phyloP scores from a whole-genome alignment of 331 rosid species.

The Malus hybrid region DNA sequence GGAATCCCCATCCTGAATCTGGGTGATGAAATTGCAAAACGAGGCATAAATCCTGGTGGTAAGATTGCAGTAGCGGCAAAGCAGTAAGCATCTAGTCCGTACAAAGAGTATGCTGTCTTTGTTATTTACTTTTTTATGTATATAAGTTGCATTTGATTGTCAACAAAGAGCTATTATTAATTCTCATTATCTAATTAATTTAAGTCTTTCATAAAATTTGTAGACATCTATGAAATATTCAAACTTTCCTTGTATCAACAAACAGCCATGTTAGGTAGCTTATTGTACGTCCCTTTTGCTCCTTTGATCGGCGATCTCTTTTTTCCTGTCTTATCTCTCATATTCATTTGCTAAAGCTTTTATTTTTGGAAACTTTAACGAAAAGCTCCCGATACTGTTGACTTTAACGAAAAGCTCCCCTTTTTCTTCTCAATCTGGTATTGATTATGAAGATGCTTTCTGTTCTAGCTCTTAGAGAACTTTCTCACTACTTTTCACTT shows the following conservation, averaged over 20 bases:
- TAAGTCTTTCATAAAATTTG: too few species aligned
- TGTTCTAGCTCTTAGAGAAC: background rate
- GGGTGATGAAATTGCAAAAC: slow-evolving; percentile 85
- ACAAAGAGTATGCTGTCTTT: slow-evolving; percentile 12
- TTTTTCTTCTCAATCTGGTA: background rate
- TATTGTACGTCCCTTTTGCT: background rate
- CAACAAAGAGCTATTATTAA: background rate
- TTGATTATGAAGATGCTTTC: background rate
- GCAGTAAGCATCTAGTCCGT: slow-evolving; percentile 56
- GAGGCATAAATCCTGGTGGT: slow-evolving; percentile 78
- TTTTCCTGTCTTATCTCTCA: background rate
- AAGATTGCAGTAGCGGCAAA: slow-evolving; percentile 73
- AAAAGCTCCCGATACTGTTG: too few species aligned
- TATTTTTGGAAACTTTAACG: too few species aligned
- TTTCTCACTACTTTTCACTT: background rate
- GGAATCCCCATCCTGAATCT: slow-evolving; percentile 88
- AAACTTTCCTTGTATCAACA: background rate
- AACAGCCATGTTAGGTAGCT: background rate
- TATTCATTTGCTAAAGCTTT: background rate
- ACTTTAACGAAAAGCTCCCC: background rate
- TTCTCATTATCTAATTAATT: background rate
- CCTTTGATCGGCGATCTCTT: background rate
- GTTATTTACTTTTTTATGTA: background rate
- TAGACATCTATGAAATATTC: background rate
- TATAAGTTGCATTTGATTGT: background rate